phyloP scores from a whole-genome alignment of 2,329 filamentous ascomycete genomes.

The Beauveria asiatica region DNA sequence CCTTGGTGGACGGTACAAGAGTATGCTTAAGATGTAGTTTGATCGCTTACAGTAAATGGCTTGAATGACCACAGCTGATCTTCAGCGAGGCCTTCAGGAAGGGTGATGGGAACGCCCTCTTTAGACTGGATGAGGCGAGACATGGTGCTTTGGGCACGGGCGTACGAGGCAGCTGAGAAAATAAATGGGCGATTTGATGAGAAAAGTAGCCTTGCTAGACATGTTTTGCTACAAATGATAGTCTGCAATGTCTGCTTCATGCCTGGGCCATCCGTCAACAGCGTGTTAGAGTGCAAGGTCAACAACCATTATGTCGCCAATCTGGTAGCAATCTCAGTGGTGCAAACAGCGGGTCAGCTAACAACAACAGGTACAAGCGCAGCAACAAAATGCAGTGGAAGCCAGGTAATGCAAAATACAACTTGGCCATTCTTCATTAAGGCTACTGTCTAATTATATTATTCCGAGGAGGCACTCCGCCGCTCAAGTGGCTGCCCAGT shows the following conservation, averaged over 20 bases:
- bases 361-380: not conserved
- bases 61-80: slow-evolving; percentile 37
- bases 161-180: not conserved
- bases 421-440: not conserved
- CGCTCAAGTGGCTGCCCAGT: slow-evolving; percentile 39
- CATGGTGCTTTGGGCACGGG: not conserved
- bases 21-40: not conserved
- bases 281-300: not conserved
- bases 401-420: not conserved
- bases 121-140: slow-evolving; percentile 2
- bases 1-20: not conserved
- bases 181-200: not conserved
- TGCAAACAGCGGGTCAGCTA: slow-evolving; percentile 3
- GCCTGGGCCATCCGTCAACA: not conserved
- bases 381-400: not conserved
- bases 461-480: not conserved
- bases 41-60: slow-evolving; percentile 40
- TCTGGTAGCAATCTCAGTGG: not conserved
- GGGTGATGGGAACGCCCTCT: slow-evolving; percentile 31
- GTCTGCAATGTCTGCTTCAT: not conserved
- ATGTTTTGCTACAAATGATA: not conserved
- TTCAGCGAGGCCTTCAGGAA: slow-evolving; percentile 35
- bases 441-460: not conserved
- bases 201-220: not conserved
- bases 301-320: not conserved